phyloP scores from a whole-genome alignment of 139 green algal genomes.

The Tetraselmis chui region DNA sequence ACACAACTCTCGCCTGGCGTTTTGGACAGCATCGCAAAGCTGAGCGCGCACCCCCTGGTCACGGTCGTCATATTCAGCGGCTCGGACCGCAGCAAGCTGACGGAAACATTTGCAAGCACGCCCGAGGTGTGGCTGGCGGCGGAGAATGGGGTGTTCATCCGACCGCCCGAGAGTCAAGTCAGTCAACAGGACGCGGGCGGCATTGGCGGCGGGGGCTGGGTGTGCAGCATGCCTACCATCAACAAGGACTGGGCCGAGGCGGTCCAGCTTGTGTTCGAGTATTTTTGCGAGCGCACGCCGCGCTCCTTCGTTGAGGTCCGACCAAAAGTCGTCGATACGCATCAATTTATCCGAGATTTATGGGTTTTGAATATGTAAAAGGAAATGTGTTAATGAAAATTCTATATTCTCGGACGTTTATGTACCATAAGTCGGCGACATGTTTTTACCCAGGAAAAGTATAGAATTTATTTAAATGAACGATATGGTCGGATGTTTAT shows the following conservation, averaged over 20 bases:
- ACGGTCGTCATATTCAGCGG: slow-evolving; percentile 80
- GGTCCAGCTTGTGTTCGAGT: slow-evolving; percentile 94
- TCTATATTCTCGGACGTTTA: too few species aligned
- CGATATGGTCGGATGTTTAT: too few species aligned
- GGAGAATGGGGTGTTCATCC: slow-evolving; percentile 93
- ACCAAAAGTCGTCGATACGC: too few species aligned
- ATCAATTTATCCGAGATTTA: too few species aligned
- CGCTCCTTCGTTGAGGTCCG: slow-evolving; percentile 31
- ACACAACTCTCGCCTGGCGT: slow-evolving; percentile 39
- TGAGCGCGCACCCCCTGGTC: background rate
- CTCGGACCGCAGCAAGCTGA: slow-evolving; percentile 55
- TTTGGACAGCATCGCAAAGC: background rate
- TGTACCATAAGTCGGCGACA: too few species aligned
- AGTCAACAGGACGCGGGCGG: background rate
- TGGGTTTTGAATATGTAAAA: too few species aligned
- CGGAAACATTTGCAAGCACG: slow-evolving; percentile 74
- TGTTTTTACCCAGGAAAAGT: too few species aligned
- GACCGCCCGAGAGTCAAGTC: slow-evolving; percentile 27
- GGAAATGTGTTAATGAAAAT: too few species aligned
- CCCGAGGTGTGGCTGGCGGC: slow-evolving; percentile 87
- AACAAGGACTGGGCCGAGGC: slow-evolving; percentile 91
- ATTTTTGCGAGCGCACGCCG: slow-evolving; percentile 97
- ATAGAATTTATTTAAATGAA: too few species aligned
- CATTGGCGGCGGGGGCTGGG: slow-evolving; percentile 16
- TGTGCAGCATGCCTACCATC: slow-evolving; percentile 17